phyloP scores from a whole-genome alignment of 2,329 filamentous ascomycete genomes.

The Xylariaceae sp. region DNA sequence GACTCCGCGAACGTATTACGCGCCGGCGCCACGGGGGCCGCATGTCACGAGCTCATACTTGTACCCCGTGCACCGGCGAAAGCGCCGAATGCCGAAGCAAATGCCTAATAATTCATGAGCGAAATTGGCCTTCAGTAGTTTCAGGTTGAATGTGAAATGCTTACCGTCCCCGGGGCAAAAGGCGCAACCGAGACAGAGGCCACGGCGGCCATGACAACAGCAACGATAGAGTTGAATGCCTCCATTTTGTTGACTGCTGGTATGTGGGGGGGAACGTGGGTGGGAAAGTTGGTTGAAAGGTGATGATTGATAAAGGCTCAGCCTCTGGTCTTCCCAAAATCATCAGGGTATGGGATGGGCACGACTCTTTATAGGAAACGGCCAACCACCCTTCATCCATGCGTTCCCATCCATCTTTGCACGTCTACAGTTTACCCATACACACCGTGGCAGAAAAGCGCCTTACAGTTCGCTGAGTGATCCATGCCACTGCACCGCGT shows the following conservation, averaged over 20 bases:
- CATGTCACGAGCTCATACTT: conserved; percentile 12
- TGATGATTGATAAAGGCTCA: conserved; percentile 16
- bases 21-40: conserved; percentile 5
- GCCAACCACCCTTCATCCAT: not conserved
- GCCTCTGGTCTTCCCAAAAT: conserved; percentile 10
- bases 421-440: not conserved
- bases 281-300: conserved; percentile 5
- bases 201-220: conserved; percentile 16
- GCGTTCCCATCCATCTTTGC: conserved; percentile 1
- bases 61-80: conserved; percentile 1
- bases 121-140: too few species aligned
- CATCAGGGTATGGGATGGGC: conserved; percentile 13
- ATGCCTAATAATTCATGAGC: not conserved
- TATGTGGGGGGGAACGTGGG: conserved; percentile 1
- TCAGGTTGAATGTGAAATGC: not conserved
- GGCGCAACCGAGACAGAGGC: conserved; percentile 15
- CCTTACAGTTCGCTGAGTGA: not conserved
- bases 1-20: conserved; percentile 13
- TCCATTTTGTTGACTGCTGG: conserved; percentile 17
- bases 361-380: conserved; percentile 15
- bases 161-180: conserved; percentile 18
- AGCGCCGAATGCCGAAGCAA: conserved; percentile 12
- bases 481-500: conserved; percentile 3
- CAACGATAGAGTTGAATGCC: conserved; percentile 14
- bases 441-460: not conserved